Base-by-base conservation (phyloP, 768 basidiomycete species). In the Trametes punicea region DNA sequence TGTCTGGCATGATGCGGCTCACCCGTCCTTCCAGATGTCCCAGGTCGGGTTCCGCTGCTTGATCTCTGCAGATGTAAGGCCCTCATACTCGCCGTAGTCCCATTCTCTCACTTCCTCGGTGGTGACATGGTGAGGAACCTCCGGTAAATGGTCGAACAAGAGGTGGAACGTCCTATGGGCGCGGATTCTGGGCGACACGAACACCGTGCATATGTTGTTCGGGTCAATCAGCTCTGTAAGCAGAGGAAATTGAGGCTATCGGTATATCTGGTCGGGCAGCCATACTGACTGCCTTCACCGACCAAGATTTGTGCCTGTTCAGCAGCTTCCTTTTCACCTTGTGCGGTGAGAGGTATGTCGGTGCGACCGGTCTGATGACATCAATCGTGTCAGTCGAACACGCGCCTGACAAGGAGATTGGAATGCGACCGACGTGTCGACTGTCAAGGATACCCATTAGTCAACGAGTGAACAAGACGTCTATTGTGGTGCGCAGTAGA, bases 21-120 rank as follows among this genome's bases (percentile, higher is more conserved):
- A 87, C 87, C 90, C 93, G 65, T 94, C 88, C 36, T 70, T 78
- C 91, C 92, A 96, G 64, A 95, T 93, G n/a, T 68, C 64, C 93
- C 93, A 98, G 30, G 65, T 69, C 3, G 79, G 74, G 47, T 74
- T 79, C 53, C 73, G 77, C 46, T 76, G 77, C 58, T 83, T 74
- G 63, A 96, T 96, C 63, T 96, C 90, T n/a, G 81, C 73, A n/a
- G 85, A 75, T 25, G 79, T 68, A 38, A 94, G 80, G 5, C 93
- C 94, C 68, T 96, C 94, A 65, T 90, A 97, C 7, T 90, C 82
- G 9, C 95, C 85, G 67, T 96, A 96, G 65, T 96, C 89, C 92
- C 92, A 95, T 69, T 95, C 93, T 39, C 83, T 76, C 23, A 76
- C 85, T 21, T 82, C 79, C 61, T 91, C 89, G 0, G 85, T 83